Conservation (phyloP, 352 stramenopile species). For the Blastocystis sp. region DNA sequence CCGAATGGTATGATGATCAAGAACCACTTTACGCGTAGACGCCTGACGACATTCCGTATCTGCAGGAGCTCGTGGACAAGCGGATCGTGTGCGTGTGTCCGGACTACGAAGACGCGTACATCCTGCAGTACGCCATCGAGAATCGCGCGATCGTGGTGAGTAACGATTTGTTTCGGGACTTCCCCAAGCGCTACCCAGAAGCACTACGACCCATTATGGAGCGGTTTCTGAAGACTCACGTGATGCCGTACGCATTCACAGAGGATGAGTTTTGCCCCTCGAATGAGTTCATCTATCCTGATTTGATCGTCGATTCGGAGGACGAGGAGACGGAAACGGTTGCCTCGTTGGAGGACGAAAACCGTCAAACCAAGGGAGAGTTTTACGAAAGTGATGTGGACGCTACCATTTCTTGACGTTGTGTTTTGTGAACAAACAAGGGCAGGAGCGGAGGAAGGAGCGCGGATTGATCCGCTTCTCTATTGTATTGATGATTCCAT, state of each 20-base stretch:
- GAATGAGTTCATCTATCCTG: constrained; percentile 46
- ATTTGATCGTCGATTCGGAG: constrained; percentile 31
- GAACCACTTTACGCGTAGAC: constrained; percentile 5
- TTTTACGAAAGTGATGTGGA: constrained; percentile 15
- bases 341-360: not conserved
- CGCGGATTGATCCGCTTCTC: not conserved
- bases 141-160: constrained; percentile 37
- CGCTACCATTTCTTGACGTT: not conserved
- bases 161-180: constrained; percentile 29
- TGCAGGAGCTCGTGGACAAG: not conserved
- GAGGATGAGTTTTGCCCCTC: not conserved
- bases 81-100: not conserved
- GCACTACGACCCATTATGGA: constrained; percentile 28
- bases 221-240: constrained; percentile 10
- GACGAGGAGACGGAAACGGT: not conserved
- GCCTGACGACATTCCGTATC: constrained; percentile 31
- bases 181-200: constrained; percentile 32
- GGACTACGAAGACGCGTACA: constrained; percentile 54
- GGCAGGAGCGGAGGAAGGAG: not conserved
- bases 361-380: not conserved
- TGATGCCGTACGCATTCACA: constrained; percentile 55
- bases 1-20: not conserved
- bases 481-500: constrained; percentile 31
- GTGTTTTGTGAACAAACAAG: constrained; percentile 1
- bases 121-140: constrained; percentile 35